Percentiles rank a stretch among this genome's conserved stretches.
Evolutionary conservation across 495 filamentous ascomycete species (phyloP).

Genomic region (Margaritispora aquatica): DNA sequence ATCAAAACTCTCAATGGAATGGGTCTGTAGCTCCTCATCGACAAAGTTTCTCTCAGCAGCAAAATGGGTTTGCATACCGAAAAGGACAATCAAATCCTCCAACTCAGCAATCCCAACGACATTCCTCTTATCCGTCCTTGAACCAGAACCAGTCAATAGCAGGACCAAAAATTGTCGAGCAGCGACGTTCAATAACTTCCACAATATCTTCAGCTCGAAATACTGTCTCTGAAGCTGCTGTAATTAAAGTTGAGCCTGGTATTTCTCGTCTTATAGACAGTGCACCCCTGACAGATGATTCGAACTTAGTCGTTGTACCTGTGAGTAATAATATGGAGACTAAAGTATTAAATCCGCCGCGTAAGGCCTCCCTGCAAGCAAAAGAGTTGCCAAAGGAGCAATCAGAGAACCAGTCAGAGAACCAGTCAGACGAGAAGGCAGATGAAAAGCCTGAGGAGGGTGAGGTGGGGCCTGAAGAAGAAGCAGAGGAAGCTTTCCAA

Average conservation of each 20-base stretch:
- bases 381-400: not conserved
- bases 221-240: not conserved
- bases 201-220: not conserved
- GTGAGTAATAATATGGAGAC: no score
- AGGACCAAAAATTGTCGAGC: no score
- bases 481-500: slow-evolving; percentile 30
- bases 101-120: slow-evolving; percentile 11
- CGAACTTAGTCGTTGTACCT: no score
- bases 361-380: no score
- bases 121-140: not conserved
- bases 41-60: slow-evolving; percentile 5
- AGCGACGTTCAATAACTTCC: no score
- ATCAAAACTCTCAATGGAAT: slow-evolving; percentile 12
- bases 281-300: no score
- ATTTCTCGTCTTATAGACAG: no score
- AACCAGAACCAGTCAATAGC: not conserved
- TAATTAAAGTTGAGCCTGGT: not conserved
- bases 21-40: not conserved
- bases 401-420: no score
- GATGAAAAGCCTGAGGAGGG: slow-evolving; percentile 3
- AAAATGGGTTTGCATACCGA: slow-evolving; percentile 1
- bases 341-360: no score
- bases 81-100: slow-evolving; percentile 6
- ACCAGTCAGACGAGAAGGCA: not conserved
- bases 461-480: slow-evolving; percentile 9